Base-by-base conservation (phyloP, 768 basidiomycete species). In the Termitomyces sp. region DNA sequence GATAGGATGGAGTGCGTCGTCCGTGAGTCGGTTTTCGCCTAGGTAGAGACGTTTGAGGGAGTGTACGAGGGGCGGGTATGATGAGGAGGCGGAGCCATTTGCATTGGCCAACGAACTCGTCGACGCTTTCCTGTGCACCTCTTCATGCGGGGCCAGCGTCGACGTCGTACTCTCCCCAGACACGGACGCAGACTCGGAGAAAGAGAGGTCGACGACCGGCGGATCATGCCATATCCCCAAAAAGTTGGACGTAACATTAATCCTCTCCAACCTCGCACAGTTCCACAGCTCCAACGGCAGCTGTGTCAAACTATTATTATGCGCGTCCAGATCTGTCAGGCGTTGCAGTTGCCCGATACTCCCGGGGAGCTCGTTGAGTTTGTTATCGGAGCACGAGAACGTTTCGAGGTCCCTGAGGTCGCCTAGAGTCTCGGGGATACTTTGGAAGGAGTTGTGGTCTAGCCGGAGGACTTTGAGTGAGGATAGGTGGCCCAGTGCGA, bases 321-420 rank as follows among this genome's bases (percentile, higher is more conserved):
- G 96, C 2, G 90, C 90, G 65, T 97, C 93, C 45, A 99, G 80
- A 1, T 75, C 77, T 65, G 88, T 84, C 11, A 98, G 82, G 46
- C 84, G 86, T 74, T 86, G 85, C 49, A 98, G 78, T 9, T 79
- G 78, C 15, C 94, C 94, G 52, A 98, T 87, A 45, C 84, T 85
- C 12, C 78, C 71, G 0, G 97, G 97, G 0, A 98, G 81, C 16
- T 81, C 74, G 58, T 85, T 84, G 20, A 99, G 82, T 65, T 88
- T 83, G 75, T 98, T 98, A 73, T 98, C 92, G n/a, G 92, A 91
- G 69, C 92, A 93, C 12, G 90, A 91, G 7, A 99, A 82, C 0
- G 76, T 78, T 66, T 87, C 80, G 38, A 99, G 84, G 61, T 83
- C 82, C 28, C 73, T 76, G 45, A 98, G 84, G 22, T 88, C 83